Conservation (phyloP, 2,329 filamentous ascomycete species). For the Orbilia javanica region DNA sequence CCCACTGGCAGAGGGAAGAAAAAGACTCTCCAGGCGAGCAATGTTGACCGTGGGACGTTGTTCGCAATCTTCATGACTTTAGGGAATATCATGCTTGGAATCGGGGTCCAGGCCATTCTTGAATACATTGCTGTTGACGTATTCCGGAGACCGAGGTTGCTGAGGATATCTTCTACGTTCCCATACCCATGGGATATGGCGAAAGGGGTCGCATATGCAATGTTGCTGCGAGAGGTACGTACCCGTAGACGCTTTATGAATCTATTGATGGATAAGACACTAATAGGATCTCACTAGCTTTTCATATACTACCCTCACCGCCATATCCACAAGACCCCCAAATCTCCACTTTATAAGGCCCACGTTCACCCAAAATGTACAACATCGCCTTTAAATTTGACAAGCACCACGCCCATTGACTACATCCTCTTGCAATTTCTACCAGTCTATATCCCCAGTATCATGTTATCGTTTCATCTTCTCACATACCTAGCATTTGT, state of each 20-base stretch:
- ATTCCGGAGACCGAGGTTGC: conserved; percentile 69
- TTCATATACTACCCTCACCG: conserved; percentile 82
- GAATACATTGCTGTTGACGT: conserved; percentile 71
- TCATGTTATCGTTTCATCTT: conserved; percentile 76
- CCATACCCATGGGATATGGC: conserved; percentile 74
- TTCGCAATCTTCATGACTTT: conserved; percentile 70
- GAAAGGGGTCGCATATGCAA: conserved; percentile 70
- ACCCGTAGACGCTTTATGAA: background rate
- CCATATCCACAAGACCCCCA: conserved; percentile 69
- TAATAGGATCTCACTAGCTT: conserved; percentile 65
- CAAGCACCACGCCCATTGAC: conserved; percentile 76
- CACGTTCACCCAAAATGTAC: conserved; percentile 71
- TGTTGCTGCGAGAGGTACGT: conserved; percentile 72
- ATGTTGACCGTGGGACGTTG: conserved; percentile 50
- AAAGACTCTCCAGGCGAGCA: conserved; percentile 60
- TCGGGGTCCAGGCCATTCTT: conserved; percentile 70
- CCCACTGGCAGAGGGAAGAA: conserved; percentile 67
- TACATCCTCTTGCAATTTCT: conserved; percentile 75
- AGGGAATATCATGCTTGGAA: conserved; percentile 71
- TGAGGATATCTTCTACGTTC: conserved; percentile 72
- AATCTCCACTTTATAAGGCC: conserved; percentile 67
- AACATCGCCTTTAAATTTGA: conserved; percentile 75
- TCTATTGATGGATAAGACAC: background rate
- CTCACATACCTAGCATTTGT: conserved; percentile 78
- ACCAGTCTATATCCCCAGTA: conserved; percentile 75